These are phyloP conservation scores for Colletotrichum echinochloae DNA, from an alignment of 2,329 filamentous ascomycete species.

Conservation along the genomic window DNA sequence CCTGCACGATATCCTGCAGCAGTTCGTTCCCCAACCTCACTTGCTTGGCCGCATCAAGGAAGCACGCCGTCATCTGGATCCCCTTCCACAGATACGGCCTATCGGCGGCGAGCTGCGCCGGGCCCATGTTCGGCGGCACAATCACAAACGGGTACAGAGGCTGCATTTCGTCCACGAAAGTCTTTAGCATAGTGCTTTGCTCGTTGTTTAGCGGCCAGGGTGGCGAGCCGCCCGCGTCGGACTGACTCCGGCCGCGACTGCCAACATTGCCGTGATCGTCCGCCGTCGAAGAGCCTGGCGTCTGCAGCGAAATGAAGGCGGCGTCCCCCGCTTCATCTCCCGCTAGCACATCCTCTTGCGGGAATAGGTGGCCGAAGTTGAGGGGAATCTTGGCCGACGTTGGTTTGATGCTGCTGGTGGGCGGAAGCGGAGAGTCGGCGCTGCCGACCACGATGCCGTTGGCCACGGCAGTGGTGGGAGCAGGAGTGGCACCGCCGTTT, in stretches of 20 bases:
- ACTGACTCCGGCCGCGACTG: slow-evolving; percentile 22
- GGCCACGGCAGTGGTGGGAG: slow-evolving; percentile 1
- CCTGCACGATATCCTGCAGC: slow-evolving; percentile 56
- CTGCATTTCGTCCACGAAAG: slow-evolving; percentile 51
- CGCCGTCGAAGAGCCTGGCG: slow-evolving; percentile 42
- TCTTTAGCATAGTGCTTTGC: slow-evolving; percentile 53
- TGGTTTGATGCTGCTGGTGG: slow-evolving; percentile 27
- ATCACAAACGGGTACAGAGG: slow-evolving; percentile 60
- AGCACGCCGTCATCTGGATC: slow-evolving; percentile 58
- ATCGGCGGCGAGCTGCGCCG: slow-evolving; percentile 52
- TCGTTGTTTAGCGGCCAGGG: slow-evolving; percentile 58
- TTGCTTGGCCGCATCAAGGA: slow-evolving; percentile 59
- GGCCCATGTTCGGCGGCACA: slow-evolving; percentile 52
- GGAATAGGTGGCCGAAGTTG: slow-evolving; percentile 53
- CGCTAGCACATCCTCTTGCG: slow-evolving; percentile 32
- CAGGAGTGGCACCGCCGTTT: slow-evolving; percentile 6
- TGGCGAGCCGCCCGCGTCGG: slow-evolving; percentile 43
- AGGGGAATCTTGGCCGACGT: slow-evolving; percentile 38
- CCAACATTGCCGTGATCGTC: slow-evolving; percentile 41
- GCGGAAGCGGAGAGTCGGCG: slow-evolving; percentile 28
- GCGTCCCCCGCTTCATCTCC: neutral
- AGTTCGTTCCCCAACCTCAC: slow-evolving; percentile 57
- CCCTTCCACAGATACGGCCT: slow-evolving; percentile 63
- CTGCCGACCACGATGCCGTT: slow-evolving; percentile 24
- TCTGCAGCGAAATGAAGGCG: slow-evolving; percentile 16